Percentiles rank a stretch among this genome's conserved stretches.
Conservation (phyloP, 1,284 basidiomycete genomes). For the Ganoderma multipileum region DNA sequence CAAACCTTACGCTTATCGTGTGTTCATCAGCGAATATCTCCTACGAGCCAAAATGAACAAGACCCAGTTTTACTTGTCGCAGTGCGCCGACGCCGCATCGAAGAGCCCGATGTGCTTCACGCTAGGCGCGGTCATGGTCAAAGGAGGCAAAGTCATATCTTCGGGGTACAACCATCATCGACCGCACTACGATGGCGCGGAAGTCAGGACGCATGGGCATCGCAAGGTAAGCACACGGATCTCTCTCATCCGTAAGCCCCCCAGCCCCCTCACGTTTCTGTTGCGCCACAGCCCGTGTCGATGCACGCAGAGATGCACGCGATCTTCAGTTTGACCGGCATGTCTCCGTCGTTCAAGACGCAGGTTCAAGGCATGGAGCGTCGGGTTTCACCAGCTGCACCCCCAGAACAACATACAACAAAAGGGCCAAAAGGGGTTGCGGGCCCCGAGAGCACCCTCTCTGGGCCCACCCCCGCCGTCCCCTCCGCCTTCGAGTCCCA, state of each 20-base stretch:
- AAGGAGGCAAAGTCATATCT: constrained; percentile 63
- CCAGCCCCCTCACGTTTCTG: not conserved
- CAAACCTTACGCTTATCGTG: not conserved
- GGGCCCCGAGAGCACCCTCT: constrained; percentile 32
- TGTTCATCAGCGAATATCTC: not conserved
- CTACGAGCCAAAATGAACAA: constrained; percentile 47
- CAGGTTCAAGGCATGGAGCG: constrained; percentile 54
- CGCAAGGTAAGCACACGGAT: constrained; percentile 42
- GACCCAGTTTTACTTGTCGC: constrained; percentile 59
- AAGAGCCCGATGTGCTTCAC: constrained; percentile 63
- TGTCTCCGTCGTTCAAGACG: constrained; percentile 60
- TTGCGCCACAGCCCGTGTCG: constrained; percentile 48
- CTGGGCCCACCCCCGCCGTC: constrained; percentile 30
- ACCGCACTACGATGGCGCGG: constrained; percentile 58
- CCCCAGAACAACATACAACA: constrained; percentile 34
- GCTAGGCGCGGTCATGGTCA: constrained; percentile 63
- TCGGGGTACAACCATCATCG: constrained; percentile 62
- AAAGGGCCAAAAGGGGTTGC: constrained; percentile 39
- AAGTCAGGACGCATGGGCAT: constrained; percentile 48
- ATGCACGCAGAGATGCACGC: constrained; percentile 72
- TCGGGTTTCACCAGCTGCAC: constrained; percentile 40
- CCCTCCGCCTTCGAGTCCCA: constrained; percentile 11
- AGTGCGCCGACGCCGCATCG: constrained; percentile 57
- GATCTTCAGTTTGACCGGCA: constrained; percentile 59
- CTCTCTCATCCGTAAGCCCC: not conserved